phyloP scores from a whole-genome alignment of 345 rosid genomes.

The Camelina hispida region DNA sequence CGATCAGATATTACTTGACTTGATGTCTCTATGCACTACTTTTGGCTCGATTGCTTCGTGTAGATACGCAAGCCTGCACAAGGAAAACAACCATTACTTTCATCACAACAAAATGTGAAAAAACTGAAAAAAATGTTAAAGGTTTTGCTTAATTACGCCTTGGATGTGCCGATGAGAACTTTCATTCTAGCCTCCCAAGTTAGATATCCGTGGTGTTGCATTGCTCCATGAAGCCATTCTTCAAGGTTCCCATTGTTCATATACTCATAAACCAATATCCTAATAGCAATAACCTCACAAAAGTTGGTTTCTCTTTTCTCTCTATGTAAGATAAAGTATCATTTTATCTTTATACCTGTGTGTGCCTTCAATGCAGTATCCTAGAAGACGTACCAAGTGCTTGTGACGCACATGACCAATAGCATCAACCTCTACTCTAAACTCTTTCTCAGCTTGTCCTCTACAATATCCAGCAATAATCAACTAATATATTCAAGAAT shows the following conservation, averaged over 20 bases:
- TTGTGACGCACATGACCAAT: constrained; percentile 96
- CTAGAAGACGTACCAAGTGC: constrained; percentile 90
- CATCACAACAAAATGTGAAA: neutral
- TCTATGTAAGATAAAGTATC: constrained; percentile 30
- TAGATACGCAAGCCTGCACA: constrained; percentile 84
- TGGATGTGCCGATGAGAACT: constrained; percentile 81
- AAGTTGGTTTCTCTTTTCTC: constrained; percentile 44
- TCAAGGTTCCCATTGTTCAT: constrained; percentile 92
- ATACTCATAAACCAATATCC: constrained; percentile 86
- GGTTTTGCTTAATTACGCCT: constrained; percentile 65
- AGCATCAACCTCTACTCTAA: constrained; percentile 93
- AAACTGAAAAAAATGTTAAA: neutral
- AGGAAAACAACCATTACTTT: neutral
- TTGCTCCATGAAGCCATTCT: constrained; percentile 91
- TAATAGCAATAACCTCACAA: constrained; percentile 41
- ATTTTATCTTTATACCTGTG: constrained; percentile 58
- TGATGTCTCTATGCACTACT: constrained; percentile 97
- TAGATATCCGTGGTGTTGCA: constrained; percentile 68
- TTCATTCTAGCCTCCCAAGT: constrained; percentile 94
- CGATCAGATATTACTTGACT: constrained; percentile 93
- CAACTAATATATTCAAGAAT: constrained; percentile 16
- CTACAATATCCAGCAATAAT: constrained; percentile 46
- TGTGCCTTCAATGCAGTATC: constrained; percentile 95
- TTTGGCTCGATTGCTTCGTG: constrained; percentile 99
- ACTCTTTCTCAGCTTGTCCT: constrained; percentile 97